Percentiles rank a stretch among this genome's conserved stretches.
Evolutionary conservation across 345 rosid species (phyloP).

Genomic region (Bruguiera sexangula): DNA sequence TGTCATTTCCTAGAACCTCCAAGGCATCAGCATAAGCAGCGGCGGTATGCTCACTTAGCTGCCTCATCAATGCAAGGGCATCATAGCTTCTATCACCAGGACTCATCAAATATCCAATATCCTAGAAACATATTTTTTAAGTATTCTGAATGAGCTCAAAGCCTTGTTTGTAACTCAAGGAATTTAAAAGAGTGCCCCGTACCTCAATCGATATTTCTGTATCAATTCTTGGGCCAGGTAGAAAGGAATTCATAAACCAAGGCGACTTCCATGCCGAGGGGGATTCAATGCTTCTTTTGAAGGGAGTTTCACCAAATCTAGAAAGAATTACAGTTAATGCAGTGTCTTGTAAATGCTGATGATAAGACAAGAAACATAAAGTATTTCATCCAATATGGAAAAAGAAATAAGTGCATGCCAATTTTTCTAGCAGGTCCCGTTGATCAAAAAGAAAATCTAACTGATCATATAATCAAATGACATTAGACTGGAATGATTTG

Average conservation of each 20-base stretch:
- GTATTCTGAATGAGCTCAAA: background rate
- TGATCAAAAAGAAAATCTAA: too few relatives aligned
- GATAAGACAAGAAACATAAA: background rate
- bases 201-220: constrained; percentile 94
- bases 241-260: constrained; percentile 74
- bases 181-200: background rate
- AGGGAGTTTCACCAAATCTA: constrained; percentile 90
- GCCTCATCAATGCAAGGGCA: constrained; percentile 87
- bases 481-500: too few relatives aligned
- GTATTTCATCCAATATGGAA: too few relatives aligned
- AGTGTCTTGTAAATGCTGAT: constrained; percentile 7
- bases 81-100: constrained; percentile 89
- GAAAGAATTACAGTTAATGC: constrained; percentile 18
- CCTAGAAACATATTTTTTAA: constrained; percentile 42
- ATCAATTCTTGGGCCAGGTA: constrained; percentile 75
- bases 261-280: constrained; percentile 99
- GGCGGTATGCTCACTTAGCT: constrained; percentile 81
- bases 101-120: constrained; percentile 83
- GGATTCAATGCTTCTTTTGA: constrained; percentile 78
- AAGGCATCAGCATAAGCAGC: constrained; percentile 85
- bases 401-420: too few relatives aligned
- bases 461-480: too few relatives aligned
- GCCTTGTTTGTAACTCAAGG: background rate
- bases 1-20: constrained; percentile 79
- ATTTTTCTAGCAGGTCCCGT: too few relatives aligned